Conservation (phyloP, 306 rosid species). For the Quercus parvula region DNA sequence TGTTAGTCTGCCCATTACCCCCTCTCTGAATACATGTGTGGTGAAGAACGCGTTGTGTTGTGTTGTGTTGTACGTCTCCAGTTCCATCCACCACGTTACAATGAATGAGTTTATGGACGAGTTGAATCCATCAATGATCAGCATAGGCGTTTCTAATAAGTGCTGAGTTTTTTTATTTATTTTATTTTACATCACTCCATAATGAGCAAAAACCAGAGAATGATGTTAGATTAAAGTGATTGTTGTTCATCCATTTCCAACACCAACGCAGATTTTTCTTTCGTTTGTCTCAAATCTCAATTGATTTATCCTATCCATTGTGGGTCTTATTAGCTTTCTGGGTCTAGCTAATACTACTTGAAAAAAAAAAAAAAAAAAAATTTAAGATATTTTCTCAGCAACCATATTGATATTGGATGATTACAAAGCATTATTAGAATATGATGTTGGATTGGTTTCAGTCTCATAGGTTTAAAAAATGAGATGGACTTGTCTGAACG, state of each 20-base stretch:
- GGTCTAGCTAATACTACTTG: not conserved
- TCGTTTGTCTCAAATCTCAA: no score
- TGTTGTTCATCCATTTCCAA: not conserved
- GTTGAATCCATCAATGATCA: no score
- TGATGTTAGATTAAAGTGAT: not conserved
- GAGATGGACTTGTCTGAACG: slow-evolving; percentile 31
- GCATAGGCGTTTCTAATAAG: no score
- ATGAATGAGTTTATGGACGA: no score
- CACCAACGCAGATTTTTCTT: not conserved
- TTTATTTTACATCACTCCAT: no score
- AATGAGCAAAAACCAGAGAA: no score
- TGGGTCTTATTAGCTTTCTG: not conserved
- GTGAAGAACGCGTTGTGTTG: no score
- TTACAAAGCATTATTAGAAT: not conserved
- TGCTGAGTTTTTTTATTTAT: no score
- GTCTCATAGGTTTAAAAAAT: slow-evolving; percentile 7
- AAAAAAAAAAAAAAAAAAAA: not conserved
- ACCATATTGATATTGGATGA: not conserved
- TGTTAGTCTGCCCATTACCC: no score
- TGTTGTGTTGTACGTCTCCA: no score
- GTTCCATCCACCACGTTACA: no score
- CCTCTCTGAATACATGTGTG: no score
- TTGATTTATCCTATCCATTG: not conserved
- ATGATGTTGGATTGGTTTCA: not conserved
- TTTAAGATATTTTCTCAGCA: not conserved